These are phyloP conservation scores for Artemisia annua DNA, from an alignment of 129 eudicot genomes.

Conservation along the genomic window DNA sequence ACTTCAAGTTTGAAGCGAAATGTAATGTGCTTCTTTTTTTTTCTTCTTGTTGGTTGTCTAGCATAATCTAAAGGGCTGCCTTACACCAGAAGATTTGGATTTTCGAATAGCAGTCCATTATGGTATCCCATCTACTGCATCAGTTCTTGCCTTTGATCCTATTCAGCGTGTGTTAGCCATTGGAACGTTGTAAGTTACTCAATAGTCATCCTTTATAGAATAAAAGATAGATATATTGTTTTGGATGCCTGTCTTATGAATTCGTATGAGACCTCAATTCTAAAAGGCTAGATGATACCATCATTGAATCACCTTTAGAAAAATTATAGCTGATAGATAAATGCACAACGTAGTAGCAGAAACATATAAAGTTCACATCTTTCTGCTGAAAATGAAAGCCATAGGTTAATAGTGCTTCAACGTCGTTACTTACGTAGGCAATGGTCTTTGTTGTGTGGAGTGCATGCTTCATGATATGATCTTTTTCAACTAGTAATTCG, in stretches of 20 bases:
- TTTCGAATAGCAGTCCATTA: constrained; percentile 63
- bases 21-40: background rate
- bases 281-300: too few species aligned
- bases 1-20: background rate
- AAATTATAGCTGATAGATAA: background rate
- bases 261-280: background rate
- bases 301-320: background rate
- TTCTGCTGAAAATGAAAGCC: background rate
- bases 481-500: too few species aligned
- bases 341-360: background rate
- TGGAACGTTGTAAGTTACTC: constrained; percentile 77
- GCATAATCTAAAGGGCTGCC: constrained; percentile 38
- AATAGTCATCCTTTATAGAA: too few species aligned
- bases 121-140: constrained; percentile 86
- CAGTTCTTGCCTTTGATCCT: constrained; percentile 85
- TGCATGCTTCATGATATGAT: too few species aligned
- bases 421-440: too few species aligned
- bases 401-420: background rate
- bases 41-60: constrained; percentile 22
- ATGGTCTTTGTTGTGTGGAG: too few species aligned
- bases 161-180: constrained; percentile 85
- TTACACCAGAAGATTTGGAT: constrained; percentile 62
- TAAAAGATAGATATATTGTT: too few species aligned
- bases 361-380: constrained; percentile 12
- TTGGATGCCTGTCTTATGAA: background rate